Percentiles rank a stretch among this genome's conserved stretches.
Conservation (phyloP, 2,329 filamentous ascomycete genomes). For the Plenodomus biglobosus region DNA sequence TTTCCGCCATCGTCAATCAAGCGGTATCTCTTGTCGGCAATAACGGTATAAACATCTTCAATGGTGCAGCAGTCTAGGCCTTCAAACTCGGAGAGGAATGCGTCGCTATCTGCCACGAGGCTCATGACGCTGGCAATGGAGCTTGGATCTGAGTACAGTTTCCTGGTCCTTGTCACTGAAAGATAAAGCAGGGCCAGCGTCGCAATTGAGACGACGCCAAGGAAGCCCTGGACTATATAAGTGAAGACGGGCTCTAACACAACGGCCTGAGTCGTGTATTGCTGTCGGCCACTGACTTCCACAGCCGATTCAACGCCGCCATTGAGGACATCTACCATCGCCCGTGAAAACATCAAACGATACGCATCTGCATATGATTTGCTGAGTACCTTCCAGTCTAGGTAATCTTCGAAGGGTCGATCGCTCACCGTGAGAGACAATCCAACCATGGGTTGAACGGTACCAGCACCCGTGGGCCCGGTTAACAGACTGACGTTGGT, state of each 20-base stretch:
- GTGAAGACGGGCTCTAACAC: slow-evolving; percentile 44
- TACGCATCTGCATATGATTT: slow-evolving; percentile 47
- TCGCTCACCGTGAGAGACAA: slow-evolving; percentile 41
- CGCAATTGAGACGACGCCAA: slow-evolving; percentile 29
- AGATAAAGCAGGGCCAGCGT: slow-evolving; percentile 26
- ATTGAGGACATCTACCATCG: slow-evolving; percentile 37
- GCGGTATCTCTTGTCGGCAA: slow-evolving; percentile 21
- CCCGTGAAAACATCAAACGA: slow-evolving; percentile 46
- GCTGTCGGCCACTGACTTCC: no score
- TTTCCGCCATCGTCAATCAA: slow-evolving; percentile 16
- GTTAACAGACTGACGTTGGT: slow-evolving; percentile 12
- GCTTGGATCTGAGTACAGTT: slow-evolving; percentile 38
- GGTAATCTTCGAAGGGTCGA: slow-evolving; percentile 32
- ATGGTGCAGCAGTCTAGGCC: slow-evolving; percentile 23
- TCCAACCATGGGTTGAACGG: slow-evolving; percentile 32
- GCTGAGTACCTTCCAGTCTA: slow-evolving; percentile 37
- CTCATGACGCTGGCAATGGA: slow-evolving; percentile 44
- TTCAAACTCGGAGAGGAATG: slow-evolving; percentile 24
- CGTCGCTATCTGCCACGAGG: slow-evolving; percentile 28
- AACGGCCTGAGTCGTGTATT: slow-evolving; percentile 36
- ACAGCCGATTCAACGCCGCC: no score
- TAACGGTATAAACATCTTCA: slow-evolving; percentile 14
- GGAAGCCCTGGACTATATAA: slow-evolving; percentile 42
- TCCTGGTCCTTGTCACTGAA: slow-evolving; percentile 17
- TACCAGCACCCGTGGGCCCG: not conserved